Evolutionary conservation across 2,329 filamentous ascomycete genomes (phyloP).

Genomic region (Beauveria varroae): DNA sequence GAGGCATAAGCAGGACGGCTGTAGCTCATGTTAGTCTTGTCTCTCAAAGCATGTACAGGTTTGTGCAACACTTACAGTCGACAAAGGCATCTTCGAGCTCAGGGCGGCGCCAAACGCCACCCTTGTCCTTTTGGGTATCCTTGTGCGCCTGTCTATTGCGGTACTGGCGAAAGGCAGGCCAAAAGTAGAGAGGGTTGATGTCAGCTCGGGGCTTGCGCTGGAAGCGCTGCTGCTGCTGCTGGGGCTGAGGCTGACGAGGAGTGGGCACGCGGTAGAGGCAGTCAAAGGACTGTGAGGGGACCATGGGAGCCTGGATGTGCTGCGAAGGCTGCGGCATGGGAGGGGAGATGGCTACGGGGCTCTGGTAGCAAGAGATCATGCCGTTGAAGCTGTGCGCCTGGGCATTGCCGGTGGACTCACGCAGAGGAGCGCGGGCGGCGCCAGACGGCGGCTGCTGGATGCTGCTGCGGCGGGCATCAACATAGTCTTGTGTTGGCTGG

Average conservation of each 20-base stretch:
- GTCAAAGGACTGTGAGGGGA: slow-evolving; percentile 42
- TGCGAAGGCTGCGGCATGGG: slow-evolving; percentile 24
- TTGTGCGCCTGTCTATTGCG: slow-evolving; percentile 58
- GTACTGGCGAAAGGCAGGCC: slow-evolving; percentile 57
- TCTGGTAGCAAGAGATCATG: slow-evolving; percentile 38
- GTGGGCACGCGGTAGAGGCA: slow-evolving; percentile 31
- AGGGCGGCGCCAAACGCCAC: slow-evolving; percentile 45
- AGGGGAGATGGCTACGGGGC: slow-evolving; percentile 33
- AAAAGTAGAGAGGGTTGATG: slow-evolving; percentile 54
- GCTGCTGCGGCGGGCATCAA: slow-evolving; percentile 36
- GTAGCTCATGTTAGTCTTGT: neutral
- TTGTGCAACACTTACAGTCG: slow-evolving; percentile 43
- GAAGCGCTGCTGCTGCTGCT: slow-evolving; percentile 26
- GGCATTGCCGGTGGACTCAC: slow-evolving; percentile 45
- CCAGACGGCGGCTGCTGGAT: slow-evolving; percentile 14
- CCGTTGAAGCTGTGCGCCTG: slow-evolving; percentile 36
- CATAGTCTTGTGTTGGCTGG: slow-evolving; percentile 38
- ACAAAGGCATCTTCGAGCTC: slow-evolving; percentile 60
- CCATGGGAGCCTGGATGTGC: slow-evolving; percentile 42
- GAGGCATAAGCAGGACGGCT: slow-evolving; percentile 59
- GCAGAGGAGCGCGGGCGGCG: slow-evolving; percentile 36
- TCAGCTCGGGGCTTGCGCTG: slow-evolving; percentile 29
- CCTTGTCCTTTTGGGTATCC: slow-evolving; percentile 50
- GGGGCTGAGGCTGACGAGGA: slow-evolving; percentile 27
- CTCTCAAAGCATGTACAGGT: slow-evolving; percentile 20